Percentiles rank a stretch among this genome's conserved stretches.
phyloP scores from a whole-genome alignment of 2,329 filamentous ascomycete species.

The Fusarium pseudoanthophilum region DNA sequence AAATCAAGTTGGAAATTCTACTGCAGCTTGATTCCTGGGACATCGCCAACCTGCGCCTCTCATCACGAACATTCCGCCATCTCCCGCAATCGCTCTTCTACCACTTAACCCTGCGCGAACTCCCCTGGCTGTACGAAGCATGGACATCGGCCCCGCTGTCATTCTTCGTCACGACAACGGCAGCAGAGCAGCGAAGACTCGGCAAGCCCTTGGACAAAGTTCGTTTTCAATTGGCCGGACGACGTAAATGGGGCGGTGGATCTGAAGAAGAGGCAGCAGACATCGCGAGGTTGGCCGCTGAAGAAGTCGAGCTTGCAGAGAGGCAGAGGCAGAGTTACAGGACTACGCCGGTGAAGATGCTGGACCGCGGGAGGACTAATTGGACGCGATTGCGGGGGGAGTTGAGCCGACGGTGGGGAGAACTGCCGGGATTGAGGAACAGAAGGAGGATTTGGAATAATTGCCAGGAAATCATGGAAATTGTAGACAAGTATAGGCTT shows the following conservation, averaged over 20 bases:
- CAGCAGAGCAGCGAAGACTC: not conserved
- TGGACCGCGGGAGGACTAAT: not conserved
- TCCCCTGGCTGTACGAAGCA: slow-evolving; percentile 35
- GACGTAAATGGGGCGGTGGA: fast-evolving
- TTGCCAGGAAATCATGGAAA: slow-evolving; percentile 3
- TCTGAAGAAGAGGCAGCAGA: not conserved
- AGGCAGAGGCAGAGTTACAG: not conserved
- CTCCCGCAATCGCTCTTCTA: slow-evolving; percentile 15
- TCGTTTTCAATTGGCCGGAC: fast-evolving
- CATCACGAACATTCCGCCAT: slow-evolving; percentile 18
- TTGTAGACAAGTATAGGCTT: not conserved
- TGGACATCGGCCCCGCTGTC: slow-evolving; percentile 25
- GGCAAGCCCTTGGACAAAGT: not conserved
- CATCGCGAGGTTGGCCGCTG: not conserved
- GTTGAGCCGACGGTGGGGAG: not conserved
- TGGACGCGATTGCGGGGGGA: slow-evolving; percentile 1
- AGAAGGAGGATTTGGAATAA: slow-evolving; percentile 16
- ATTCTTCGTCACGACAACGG: slow-evolving; percentile 24
- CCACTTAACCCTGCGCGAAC: slow-evolving; percentile 4
- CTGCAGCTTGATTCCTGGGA: not conserved
- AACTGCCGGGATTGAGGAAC: not conserved
- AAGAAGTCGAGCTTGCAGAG: not conserved
- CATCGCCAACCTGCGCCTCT: not conserved
- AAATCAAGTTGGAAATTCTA: not conserved
- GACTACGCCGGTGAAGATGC: not conserved